These are phyloP conservation scores for Solanum piurae DNA, from an alignment of 257 asterid species.

Conservation along the genomic window DNA sequence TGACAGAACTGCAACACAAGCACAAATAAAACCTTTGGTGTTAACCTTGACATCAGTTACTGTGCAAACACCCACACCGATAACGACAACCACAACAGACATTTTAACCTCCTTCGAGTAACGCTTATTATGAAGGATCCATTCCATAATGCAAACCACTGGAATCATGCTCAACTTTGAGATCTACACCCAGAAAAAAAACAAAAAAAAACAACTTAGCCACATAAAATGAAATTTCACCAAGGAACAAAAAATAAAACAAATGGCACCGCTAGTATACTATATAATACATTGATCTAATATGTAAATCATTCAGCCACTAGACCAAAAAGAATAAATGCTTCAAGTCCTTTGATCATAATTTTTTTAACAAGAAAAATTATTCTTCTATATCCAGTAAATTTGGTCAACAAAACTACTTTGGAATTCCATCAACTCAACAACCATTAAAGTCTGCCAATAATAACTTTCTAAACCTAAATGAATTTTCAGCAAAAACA, in stretches of 20 bases:
- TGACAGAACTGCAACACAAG: conserved; percentile 81
- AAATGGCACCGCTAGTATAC: neutral
- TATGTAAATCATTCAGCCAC: neutral
- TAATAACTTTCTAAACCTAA: neutral
- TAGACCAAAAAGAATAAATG: neutral
- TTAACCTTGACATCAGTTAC: conserved; percentile 94
- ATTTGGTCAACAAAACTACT: neutral
- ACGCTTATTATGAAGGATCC: conserved; percentile 81
- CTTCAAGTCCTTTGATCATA: neutral
- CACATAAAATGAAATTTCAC: neutral
- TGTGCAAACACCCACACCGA: conserved; percentile 98
- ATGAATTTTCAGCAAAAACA: neutral
- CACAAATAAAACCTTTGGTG: conserved; percentile 75
- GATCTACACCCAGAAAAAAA: conserved; percentile 38
- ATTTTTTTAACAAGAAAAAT: neutral
- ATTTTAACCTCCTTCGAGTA: conserved; percentile 74
- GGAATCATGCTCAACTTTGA: conserved; percentile 99
- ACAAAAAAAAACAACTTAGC: conserved; percentile 1
- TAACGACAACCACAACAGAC: conserved; percentile 81
- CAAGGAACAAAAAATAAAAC: neutral
- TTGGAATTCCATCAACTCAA: neutral
- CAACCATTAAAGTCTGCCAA: neutral
- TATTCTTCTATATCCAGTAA: neutral
- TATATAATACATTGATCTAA: neutral
- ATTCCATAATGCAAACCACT: conserved; percentile 89